Evolutionary conservation across 2,329 filamentous ascomycete genomes (phyloP).

Genomic region (Arthrobotrys megalospora): DNA sequence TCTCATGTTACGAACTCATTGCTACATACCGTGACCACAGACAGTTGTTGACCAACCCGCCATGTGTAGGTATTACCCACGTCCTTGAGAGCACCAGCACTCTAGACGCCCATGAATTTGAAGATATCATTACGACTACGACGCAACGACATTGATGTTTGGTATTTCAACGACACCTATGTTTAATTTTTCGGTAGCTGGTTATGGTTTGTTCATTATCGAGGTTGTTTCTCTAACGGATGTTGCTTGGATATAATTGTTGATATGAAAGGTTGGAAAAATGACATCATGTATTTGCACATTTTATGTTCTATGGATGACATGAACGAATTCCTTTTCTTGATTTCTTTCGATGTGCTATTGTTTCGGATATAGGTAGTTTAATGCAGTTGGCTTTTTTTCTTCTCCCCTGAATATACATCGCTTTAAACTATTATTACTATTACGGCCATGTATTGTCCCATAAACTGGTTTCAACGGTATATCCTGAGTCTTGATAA

Average conservation of each 20-base stretch:
- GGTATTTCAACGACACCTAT: conserved; percentile 12
- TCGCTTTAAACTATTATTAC: no score
- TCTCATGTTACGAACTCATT: conserved; percentile 12
- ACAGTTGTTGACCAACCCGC: conserved; percentile 59
- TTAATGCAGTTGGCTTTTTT: neutral
- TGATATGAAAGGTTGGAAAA: conserved; percentile 17
- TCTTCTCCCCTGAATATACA: neutral
- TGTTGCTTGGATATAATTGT: conserved; percentile 5
- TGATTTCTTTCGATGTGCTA: neutral
- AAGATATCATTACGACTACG: conserved; percentile 44
- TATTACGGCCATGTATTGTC: no score
- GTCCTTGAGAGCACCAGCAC: conserved; percentile 44
- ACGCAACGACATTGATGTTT: conserved; percentile 48
- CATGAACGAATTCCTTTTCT: conserved; percentile 52
- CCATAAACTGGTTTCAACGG: neutral
- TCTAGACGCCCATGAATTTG: conserved; percentile 25
- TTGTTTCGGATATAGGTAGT: conserved; percentile 1
- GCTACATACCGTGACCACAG: conserved; percentile 18
- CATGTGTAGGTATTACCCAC: conserved; percentile 56
- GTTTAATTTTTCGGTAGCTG: conserved; percentile 6
- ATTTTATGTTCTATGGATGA: conserved; percentile 22
- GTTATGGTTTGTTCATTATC: conserved; percentile 14
- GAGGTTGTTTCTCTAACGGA: neutral
- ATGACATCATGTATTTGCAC: conserved; percentile 31
- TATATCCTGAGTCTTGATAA: neutral